These are phyloP conservation scores for Farysia itapuensis DNA, from an alignment of 1,284 basidiomycete species.

Conservation along the genomic window DNA sequence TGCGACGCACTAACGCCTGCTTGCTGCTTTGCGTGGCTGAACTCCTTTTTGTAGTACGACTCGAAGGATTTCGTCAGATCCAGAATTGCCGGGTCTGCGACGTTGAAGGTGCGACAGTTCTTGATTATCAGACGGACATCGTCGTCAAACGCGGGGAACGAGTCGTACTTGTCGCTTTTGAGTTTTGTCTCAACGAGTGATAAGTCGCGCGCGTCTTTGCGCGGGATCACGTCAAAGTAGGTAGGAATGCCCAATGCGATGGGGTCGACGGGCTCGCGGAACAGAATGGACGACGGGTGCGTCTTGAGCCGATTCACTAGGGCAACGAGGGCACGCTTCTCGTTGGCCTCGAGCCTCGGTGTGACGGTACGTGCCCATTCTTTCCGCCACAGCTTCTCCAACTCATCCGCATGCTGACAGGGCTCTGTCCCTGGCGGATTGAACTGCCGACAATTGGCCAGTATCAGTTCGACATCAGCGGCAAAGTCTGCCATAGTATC, in stretches of 20 bases:
- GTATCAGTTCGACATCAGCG: slow-evolving; percentile 78
- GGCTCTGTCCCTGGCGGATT: slow-evolving; percentile 68
- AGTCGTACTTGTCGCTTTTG: slow-evolving; percentile 78
- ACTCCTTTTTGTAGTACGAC: slow-evolving; percentile 54
- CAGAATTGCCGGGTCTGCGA: slow-evolving; percentile 74
- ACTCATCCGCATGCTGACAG: slow-evolving; percentile 71
- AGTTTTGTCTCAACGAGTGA: slow-evolving; percentile 78
- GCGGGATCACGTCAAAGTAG: slow-evolving; percentile 78
- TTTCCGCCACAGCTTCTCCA: slow-evolving; percentile 74
- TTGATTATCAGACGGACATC: slow-evolving; percentile 81
- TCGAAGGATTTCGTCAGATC: slow-evolving; percentile 60
- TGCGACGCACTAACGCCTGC: slow-evolving; percentile 10
- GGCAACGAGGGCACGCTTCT: slow-evolving; percentile 77
- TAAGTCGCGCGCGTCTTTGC: slow-evolving; percentile 84
- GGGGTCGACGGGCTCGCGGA: slow-evolving; percentile 70
- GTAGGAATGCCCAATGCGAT: slow-evolving; percentile 75
- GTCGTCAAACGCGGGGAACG: slow-evolving; percentile 73
- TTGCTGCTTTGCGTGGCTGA: slow-evolving; percentile 27
- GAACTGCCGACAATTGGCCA: slow-evolving; percentile 72
- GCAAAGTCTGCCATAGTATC: slow-evolving; percentile 66
- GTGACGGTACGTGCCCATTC: slow-evolving; percentile 83
- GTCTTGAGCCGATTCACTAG: slow-evolving; percentile 67
- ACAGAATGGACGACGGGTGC: slow-evolving; percentile 37
- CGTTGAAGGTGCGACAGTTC: slow-evolving; percentile 85
- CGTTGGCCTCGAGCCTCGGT: slow-evolving; percentile 73